These are phyloP conservation scores for Diaporthe vexans DNA, from an alignment of 2,329 filamentous ascomycete species.

Conservation along the genomic window DNA sequence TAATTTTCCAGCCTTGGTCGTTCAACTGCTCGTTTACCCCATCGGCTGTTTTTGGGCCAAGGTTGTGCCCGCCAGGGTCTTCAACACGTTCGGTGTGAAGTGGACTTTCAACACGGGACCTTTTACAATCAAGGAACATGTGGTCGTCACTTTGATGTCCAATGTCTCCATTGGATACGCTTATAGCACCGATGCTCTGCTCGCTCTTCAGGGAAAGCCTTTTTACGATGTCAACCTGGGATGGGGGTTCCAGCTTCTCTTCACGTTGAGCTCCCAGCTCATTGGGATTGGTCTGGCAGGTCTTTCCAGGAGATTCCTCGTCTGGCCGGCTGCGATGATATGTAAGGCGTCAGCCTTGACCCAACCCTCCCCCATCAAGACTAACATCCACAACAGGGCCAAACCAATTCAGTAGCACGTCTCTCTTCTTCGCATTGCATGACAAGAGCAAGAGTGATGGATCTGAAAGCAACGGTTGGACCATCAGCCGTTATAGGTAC, in stretches of 20 bases:
- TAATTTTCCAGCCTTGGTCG: slow-evolving; percentile 55
- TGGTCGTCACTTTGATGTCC: slow-evolving; percentile 60
- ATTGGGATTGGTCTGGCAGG: slow-evolving; percentile 68
- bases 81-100: slow-evolving; percentile 57
- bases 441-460: slow-evolving; percentile 58
- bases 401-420: slow-evolving; percentile 60
- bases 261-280: slow-evolving; percentile 65
- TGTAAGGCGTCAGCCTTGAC: slow-evolving; percentile 48
- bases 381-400: slow-evolving; percentile 33
- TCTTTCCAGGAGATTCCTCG: slow-evolving; percentile 61
- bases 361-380: neutral
- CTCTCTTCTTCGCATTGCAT: slow-evolving; percentile 61
- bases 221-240: slow-evolving; percentile 59
- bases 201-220: slow-evolving; percentile 57
- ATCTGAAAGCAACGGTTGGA: slow-evolving; percentile 58
- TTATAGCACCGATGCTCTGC: slow-evolving; percentile 56
- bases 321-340: slow-evolving; percentile 64
- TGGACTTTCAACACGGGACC: slow-evolving; percentile 60
- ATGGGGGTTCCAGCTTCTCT: slow-evolving; percentile 63
- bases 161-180: slow-evolving; percentile 56
- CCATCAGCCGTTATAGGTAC: slow-evolving; percentile 60
- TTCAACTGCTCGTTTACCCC: slow-evolving; percentile 58
- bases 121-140: slow-evolving; percentile 63
- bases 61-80: slow-evolving; percentile 56
- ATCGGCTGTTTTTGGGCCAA: slow-evolving; percentile 60